phyloP scores from a whole-genome alignment of 169 alveolate species.

The Eimeria necatrix region DNA sequence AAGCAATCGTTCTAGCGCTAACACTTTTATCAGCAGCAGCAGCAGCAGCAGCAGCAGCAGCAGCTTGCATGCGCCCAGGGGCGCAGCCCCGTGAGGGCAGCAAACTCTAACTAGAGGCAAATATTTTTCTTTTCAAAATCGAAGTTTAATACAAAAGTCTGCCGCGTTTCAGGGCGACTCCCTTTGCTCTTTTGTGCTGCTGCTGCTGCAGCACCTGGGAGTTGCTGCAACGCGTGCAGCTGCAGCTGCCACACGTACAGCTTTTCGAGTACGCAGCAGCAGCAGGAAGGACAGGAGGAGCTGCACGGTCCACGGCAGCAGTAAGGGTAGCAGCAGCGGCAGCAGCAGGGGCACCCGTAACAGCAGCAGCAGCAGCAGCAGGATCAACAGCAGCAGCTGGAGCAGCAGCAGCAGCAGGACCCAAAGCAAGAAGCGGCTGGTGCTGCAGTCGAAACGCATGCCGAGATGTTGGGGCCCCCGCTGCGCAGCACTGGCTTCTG shows the following conservation, averaged over 20 bases:
- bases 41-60: conserved; percentile 2
- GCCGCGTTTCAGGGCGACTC: background rate
- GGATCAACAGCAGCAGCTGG: background rate
- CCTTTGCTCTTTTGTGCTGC: background rate
- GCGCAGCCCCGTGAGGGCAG: background rate
- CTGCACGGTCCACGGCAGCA: background rate
- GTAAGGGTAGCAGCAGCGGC: background rate
- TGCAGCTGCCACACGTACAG: background rate
- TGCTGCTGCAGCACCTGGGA: background rate
- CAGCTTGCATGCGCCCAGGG: conserved; percentile 26
- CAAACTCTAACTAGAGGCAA: background rate
- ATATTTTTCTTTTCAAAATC: background rate
- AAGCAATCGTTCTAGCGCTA: background rate
- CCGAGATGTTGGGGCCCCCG: conserved; percentile 32
- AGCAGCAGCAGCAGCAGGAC: conserved; percentile 14
- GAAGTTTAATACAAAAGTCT: no score
- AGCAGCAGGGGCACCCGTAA: background rate
- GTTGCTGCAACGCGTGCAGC: background rate
- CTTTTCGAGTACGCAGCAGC: no score
- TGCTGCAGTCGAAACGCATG: no score
- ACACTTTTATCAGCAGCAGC: background rate
- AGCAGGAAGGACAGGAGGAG: background rate
- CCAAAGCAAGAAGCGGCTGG: background rate
- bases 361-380: background rate
- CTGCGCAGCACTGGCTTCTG: conserved; percentile 46